Percentiles rank a stretch among this genome's conserved stretches.
phyloP scores from a whole-genome alignment of 176 grass and related monocot genomes.

The Guadua angustifolia region DNA sequence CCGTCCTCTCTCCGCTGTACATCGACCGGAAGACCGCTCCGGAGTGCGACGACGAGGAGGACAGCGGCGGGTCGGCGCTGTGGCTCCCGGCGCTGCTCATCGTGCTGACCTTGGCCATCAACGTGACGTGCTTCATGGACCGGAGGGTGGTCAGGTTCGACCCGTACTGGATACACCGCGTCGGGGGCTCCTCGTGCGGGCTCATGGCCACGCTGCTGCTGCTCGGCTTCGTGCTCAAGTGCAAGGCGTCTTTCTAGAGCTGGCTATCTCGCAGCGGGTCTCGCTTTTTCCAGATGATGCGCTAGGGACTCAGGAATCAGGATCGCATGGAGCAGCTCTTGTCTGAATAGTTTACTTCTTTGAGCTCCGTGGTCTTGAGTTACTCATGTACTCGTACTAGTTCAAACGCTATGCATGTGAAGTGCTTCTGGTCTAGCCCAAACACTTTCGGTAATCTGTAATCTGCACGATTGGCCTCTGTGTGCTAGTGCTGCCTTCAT shows the following conservation, averaged over 20 bases:
- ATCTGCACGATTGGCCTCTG: not conserved
- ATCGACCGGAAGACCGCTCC: slow-evolving; percentile 55
- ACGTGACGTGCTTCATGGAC: slow-evolving; percentile 78
- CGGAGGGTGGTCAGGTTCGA: slow-evolving; percentile 76
- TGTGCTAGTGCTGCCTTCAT: not conserved
- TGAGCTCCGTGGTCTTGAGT: not conserved
- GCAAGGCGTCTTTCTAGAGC: slow-evolving; percentile 68
- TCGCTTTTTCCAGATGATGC: not conserved
- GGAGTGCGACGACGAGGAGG: slow-evolving; percentile 63
- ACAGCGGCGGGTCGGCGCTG: slow-evolving; percentile 45
- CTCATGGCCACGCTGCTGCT: slow-evolving; percentile 79
- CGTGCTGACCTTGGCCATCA: slow-evolving; percentile 72
- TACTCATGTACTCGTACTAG: not conserved
- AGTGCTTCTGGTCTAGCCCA: not conserved
- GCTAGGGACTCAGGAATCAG: not conserved
- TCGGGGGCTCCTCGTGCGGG: slow-evolving; percentile 82
- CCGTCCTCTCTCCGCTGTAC: slow-evolving; percentile 88
- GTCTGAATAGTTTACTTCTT: not conserved
- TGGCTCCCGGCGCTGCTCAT: slow-evolving; percentile 76
- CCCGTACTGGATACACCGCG: slow-evolving; percentile 95
- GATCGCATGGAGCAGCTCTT: slow-evolving; percentile 1
- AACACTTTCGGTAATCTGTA: not conserved
- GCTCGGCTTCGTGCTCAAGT: slow-evolving; percentile 94
- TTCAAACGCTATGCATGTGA: not conserved
- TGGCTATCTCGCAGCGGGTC: not conserved